Percentiles rank a stretch among this genome's conserved stretches.
phyloP scores from a whole-genome alignment of 2,329 filamentous ascomycete genomes.

The Fusarium nodosum region DNA sequence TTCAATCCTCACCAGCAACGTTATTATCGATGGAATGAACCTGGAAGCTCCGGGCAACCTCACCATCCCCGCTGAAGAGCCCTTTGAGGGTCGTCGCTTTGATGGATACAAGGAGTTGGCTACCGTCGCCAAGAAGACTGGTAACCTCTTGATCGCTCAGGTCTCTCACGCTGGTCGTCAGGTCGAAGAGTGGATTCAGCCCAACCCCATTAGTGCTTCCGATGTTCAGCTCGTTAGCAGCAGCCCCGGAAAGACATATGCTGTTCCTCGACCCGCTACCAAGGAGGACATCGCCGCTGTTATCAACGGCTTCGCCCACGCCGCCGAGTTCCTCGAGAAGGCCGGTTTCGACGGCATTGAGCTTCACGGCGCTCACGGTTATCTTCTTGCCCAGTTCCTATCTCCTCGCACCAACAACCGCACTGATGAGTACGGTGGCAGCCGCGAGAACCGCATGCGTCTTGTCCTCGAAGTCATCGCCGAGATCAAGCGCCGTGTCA shows the following conservation, averaged over 20 bases:
- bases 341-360: constrained; percentile 39
- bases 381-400: constrained; percentile 65
- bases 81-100: constrained; percentile 31
- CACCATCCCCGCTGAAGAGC: constrained; percentile 11
- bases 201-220: constrained; percentile 61
- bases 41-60: constrained; percentile 34
- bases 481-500: constrained; percentile 62
- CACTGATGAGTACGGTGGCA: constrained; percentile 64
- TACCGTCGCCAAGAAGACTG: constrained; percentile 18
- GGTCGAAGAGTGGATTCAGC: constrained; percentile 37
- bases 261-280: constrained; percentile 50
- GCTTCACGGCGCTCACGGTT: constrained; percentile 52
- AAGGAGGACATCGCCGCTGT: constrained; percentile 32
- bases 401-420: constrained; percentile 61
- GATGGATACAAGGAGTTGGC: constrained; percentile 36
- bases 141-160: constrained; percentile 30
- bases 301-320: constrained; percentile 51
- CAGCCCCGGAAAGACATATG: constrained; percentile 60
- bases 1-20: constrained; percentile 30
- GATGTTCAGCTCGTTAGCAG: constrained; percentile 67
- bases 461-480: constrained; percentile 59
- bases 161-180: constrained; percentile 37
- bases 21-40: constrained; percentile 32
- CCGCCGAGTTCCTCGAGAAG: constrained; percentile 58
- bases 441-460: constrained; percentile 60